phyloP scores from a whole-genome alignment of 345 rosid species.

The Camelina laxa region DNA sequence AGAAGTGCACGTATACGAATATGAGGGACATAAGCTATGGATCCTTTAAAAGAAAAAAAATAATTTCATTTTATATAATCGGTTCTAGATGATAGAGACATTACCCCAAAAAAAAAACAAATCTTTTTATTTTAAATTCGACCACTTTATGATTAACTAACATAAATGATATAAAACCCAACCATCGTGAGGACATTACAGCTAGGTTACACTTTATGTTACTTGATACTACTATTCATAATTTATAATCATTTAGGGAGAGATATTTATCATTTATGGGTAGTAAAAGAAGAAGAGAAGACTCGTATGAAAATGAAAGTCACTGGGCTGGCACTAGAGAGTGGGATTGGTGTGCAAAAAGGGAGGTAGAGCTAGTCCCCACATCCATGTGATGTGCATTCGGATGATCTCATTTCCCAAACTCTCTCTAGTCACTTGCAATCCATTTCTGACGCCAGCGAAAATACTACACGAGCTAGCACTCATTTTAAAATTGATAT shows the following conservation, averaged over 20 bases:
- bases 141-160: constrained; percentile 14
- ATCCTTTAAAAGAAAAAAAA: background rate
- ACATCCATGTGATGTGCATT: constrained; percentile 31
- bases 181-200: background rate
- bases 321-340: constrained; percentile 28
- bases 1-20: background rate
- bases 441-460: constrained; percentile 29
- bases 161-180: constrained; percentile 10
- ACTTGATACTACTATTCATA: background rate
- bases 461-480: background rate
- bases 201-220: constrained; percentile 7
- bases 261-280: background rate
- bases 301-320: constrained; percentile 23
- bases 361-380: constrained; percentile 10
- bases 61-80: constrained; percentile 7
- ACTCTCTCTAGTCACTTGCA: constrained; percentile 20
- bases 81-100: constrained; percentile 36
- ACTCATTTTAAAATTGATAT: constrained; percentile 1
- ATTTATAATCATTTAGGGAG: background rate
- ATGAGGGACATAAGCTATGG: constrained; percentile 1
- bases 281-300: background rate
- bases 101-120: background rate
- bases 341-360: constrained; percentile 32
- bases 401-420: constrained; percentile 9
- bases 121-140: background rate